A percentile compares a stretch with the other conserved stretches of the same genome.
Conservation (phyloP, 768 basidiomycete species). For the Agrocybe chaxingu region DNA sequence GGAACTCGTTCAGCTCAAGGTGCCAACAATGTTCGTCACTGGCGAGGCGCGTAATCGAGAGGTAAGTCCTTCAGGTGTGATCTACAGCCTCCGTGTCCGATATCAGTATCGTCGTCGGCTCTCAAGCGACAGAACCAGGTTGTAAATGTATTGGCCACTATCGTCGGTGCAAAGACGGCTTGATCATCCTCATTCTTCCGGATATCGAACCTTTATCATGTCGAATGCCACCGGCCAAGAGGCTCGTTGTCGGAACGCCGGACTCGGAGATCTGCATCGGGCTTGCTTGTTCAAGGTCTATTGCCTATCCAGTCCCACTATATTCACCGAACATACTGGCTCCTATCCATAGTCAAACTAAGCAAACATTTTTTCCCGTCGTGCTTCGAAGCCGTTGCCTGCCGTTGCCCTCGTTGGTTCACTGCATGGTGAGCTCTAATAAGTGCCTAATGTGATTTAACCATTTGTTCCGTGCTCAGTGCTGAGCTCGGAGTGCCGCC, state of each 20-base stretch:
- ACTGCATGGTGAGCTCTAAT: no score
- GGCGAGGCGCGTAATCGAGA: constrained; percentile 46
- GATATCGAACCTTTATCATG: neutral
- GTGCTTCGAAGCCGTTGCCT: no score
- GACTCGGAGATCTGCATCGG: no score
- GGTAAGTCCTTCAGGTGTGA: constrained; percentile 34
- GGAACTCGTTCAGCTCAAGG: constrained; percentile 51
- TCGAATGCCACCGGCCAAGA: neutral
- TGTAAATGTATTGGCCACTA: constrained; percentile 63
- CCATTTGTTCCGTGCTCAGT: no score
- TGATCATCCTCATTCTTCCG: neutral
- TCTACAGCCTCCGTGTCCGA: neutral
- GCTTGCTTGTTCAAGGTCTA: no score
- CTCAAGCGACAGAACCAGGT: constrained; percentile 65
- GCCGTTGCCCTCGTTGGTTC: no score
- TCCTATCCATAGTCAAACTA: no score
- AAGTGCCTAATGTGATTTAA: no score
- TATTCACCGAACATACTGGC: no score
- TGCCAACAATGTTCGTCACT: constrained; percentile 73
- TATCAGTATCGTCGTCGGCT: neutral
- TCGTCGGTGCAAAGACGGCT: constrained; percentile 28
- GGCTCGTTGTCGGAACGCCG: neutral
- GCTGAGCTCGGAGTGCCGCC: no score
- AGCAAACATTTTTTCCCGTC: no score
- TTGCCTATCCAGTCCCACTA: no score